Conservation (phyloP, 805 yeast species). For the Metschnikowia picachoensis region DNA sequence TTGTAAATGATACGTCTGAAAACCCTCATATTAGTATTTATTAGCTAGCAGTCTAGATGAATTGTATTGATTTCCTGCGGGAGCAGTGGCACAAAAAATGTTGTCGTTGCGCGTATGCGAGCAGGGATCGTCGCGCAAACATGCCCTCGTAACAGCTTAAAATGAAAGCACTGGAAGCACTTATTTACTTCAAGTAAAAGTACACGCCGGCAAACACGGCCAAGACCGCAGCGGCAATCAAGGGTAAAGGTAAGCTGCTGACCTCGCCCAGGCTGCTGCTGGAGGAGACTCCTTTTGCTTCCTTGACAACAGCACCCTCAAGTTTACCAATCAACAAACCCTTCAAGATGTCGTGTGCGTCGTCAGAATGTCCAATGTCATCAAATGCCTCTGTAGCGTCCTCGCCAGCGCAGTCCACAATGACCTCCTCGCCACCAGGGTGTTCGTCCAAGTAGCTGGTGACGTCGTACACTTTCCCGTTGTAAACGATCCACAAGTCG, state of each 20-base stretch:
- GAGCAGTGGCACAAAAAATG: no score
- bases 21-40: no score
- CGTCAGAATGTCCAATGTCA: conserved; percentile 97
- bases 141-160: no score
- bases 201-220: conserved; percentile 19
- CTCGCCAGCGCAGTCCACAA: conserved; percentile 73
- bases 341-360: conserved; percentile 75
- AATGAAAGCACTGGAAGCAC: no score
- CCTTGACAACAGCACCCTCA: conserved; percentile 53
- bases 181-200: conserved; percentile 15
- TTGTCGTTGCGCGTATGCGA: no score
- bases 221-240: conserved; percentile 17
- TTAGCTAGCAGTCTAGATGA: no score
- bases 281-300: conserved; percentile 15
- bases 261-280: conserved; percentile 11
- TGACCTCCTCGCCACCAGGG: conserved; percentile 82
- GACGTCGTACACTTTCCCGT: conserved; percentile 42
- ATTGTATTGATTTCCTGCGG: no score
- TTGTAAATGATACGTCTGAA: no score
- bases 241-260: conserved; percentile 17
- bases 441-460: conserved; percentile 46
- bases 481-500: conserved; percentile 44
- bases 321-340: conserved; percentile 73
- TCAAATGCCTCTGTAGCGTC: conserved; percentile 70
- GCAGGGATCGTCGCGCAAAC: no score